A percentile compares a stretch with the other conserved stretches of the same genome.
phyloP scores from a whole-genome alignment of 345 rosid genomes.

The Euphorbia peplus region DNA sequence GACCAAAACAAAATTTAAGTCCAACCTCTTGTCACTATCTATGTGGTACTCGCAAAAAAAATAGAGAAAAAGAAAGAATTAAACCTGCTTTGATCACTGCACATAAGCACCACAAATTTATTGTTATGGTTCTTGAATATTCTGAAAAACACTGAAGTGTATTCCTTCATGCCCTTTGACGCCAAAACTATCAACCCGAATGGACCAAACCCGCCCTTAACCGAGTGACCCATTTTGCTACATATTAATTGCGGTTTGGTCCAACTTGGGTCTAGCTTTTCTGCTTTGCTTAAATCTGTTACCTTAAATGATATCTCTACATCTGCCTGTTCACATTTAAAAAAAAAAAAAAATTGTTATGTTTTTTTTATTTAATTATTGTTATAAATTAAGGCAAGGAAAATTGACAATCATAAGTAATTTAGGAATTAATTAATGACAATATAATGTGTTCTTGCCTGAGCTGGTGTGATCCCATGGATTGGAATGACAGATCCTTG shows the following conservation, averaged over 20 bases:
- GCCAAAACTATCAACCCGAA: conserved; percentile 69
- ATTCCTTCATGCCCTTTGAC: conserved; percentile 50
- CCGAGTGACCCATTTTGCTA: conserved; percentile 43
- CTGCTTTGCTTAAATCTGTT: conserved; percentile 41
- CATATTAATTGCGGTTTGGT: conserved; percentile 55
- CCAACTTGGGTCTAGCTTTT: conserved; percentile 44
- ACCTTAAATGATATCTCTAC: conserved; percentile 56
- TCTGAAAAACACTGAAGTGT: conserved; percentile 63
- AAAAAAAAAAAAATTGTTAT: too few species aligned
- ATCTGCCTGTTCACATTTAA: conserved; percentile 52
- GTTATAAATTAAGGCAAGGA: too few species aligned
- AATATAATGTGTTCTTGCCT: conserved; percentile 34
- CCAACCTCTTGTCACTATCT: too few species aligned
- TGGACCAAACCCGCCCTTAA: conserved; percentile 58
- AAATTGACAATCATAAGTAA: too few species aligned
- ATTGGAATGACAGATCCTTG: conserved; percentile 48
- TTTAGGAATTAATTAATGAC: too few species aligned
- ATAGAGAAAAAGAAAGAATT: background rate
- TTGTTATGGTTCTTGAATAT: conserved; percentile 41
- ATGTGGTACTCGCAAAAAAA: too few species aligned
- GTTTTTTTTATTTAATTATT: too few species aligned
- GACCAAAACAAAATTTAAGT: too few species aligned
- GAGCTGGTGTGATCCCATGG: conserved; percentile 58
- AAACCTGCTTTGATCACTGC: conserved; percentile 84
- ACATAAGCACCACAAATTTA: conserved; percentile 69